Evolutionary conservation across 768 basidiomycete genomes (phyloP).

Genomic region (Xanthoconium purpureum): DNA sequence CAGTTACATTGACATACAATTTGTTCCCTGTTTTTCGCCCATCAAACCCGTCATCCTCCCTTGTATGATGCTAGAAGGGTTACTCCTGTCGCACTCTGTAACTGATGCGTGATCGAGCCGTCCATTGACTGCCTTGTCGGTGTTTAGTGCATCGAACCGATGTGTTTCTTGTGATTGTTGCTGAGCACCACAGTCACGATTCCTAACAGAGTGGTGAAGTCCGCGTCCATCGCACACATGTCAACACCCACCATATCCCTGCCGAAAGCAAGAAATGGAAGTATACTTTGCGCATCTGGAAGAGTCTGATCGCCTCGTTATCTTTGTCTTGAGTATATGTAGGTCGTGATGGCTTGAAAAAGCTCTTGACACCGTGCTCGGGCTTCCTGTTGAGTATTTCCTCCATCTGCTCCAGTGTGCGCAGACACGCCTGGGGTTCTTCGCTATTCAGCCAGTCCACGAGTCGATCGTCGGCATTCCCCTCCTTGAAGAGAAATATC

Average conservation of each 20-base stretch:
- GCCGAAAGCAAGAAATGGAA: slow-evolving; percentile 8
- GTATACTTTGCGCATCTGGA: neutral
- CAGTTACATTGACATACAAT: neutral
- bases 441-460: slow-evolving; percentile 1
- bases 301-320: slow-evolving; percentile 3
- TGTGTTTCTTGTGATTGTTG: neutral
- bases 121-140: neutral
- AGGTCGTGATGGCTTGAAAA: neutral
- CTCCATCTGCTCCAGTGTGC: slow-evolving; percentile 6
- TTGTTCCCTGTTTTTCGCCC: neutral
- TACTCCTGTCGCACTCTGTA: neutral
- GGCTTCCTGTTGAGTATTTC: neutral
- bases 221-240: too few species aligned
- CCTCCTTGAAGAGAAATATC: neutral
- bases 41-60: neutral
- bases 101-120: too few species aligned
- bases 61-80: neutral
- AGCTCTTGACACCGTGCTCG: neutral
- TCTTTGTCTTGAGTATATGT: neutral
- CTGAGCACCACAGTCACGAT: neutral
- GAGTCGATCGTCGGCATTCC: neutral
- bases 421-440: slow-evolving; percentile 3
- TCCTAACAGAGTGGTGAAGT: neutral
- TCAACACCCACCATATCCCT: neutral
- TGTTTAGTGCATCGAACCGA: neutral